Evolutionary conservation across 495 filamentous ascomycete species (phyloP).

Genomic region (Trichoderma gamsii): DNA sequence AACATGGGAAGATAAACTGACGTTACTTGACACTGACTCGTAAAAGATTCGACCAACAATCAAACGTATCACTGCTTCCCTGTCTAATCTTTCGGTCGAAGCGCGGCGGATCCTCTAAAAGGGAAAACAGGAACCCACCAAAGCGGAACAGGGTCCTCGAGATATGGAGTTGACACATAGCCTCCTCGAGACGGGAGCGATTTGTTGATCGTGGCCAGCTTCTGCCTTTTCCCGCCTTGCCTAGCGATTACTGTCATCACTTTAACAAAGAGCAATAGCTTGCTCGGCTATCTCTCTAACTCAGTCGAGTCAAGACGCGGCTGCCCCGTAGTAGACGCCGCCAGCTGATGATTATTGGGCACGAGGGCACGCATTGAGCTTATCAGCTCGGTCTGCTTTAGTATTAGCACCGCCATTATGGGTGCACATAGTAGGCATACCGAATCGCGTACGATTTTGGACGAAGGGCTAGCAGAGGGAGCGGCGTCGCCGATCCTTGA

Average conservation of each 20-base stretch:
- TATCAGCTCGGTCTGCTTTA: neutral
- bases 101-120: neutral
- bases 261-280: neutral
- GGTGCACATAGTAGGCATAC: neutral
- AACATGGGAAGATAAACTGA: neutral
- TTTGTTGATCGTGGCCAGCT: neutral
- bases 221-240: neutral
- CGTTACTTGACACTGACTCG: conserved; percentile 5
- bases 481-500: conserved; percentile 12
- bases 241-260: neutral
- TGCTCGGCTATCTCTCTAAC: neutral
- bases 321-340: no score
- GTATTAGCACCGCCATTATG: neutral
- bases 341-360: no score
- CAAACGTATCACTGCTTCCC: conserved; percentile 2
- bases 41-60: neutral
- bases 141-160: neutral
- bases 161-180: neutral
- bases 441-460: neutral
- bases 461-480: neutral
- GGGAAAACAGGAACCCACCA: neutral
- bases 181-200: neutral
- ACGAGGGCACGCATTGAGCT: neutral
- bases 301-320: no score
- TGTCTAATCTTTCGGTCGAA: neutral